Evolutionary conservation across 2,329 filamentous ascomycete genomes (phyloP).

Genomic region (Trichophyton benhamiae): DNA sequence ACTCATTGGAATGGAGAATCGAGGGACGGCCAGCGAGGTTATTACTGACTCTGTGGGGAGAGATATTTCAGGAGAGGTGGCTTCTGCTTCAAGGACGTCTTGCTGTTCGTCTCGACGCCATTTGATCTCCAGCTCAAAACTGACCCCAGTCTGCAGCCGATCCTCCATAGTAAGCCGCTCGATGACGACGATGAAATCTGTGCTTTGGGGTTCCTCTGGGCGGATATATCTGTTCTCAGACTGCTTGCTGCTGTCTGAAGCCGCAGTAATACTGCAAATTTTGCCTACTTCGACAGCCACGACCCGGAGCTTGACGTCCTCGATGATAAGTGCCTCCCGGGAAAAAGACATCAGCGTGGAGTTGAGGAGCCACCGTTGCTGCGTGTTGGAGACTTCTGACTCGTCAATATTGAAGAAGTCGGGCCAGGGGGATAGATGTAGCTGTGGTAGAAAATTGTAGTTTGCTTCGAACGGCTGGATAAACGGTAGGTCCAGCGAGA

Average conservation of each 20-base stretch:
- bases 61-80: background rate
- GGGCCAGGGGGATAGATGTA: slow-evolving; percentile 72
- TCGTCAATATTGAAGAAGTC: slow-evolving; percentile 59
- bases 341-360: slow-evolving; percentile 66
- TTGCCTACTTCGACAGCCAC: slow-evolving; percentile 51
- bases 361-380: slow-evolving; percentile 69
- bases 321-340: slow-evolving; percentile 45
- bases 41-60: slow-evolving; percentile 28
- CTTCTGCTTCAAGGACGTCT: slow-evolving; percentile 16
- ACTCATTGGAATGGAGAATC: slow-evolving; percentile 64
- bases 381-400: slow-evolving; percentile 45
- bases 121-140: slow-evolving; percentile 59
- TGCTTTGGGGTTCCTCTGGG: slow-evolving; percentile 58
- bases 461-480: slow-evolving; percentile 82
- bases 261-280: slow-evolving; percentile 37
- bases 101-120: slow-evolving; percentile 53
- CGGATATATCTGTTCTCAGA: slow-evolving; percentile 37
- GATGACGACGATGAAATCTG: slow-evolving; percentile 59
- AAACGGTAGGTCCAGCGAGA: slow-evolving; percentile 57
- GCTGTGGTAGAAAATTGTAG: slow-evolving; percentile 70
- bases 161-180: slow-evolving; percentile 75
- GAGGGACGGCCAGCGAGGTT: slow-evolving; percentile 62
- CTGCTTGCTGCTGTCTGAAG: background rate
- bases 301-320: slow-evolving; percentile 54
- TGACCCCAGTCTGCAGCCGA: slow-evolving; percentile 59